These are phyloP conservation scores for Xylaria sp. DNA, from an alignment of 2,329 filamentous ascomycete species.

Conservation along the genomic window DNA sequence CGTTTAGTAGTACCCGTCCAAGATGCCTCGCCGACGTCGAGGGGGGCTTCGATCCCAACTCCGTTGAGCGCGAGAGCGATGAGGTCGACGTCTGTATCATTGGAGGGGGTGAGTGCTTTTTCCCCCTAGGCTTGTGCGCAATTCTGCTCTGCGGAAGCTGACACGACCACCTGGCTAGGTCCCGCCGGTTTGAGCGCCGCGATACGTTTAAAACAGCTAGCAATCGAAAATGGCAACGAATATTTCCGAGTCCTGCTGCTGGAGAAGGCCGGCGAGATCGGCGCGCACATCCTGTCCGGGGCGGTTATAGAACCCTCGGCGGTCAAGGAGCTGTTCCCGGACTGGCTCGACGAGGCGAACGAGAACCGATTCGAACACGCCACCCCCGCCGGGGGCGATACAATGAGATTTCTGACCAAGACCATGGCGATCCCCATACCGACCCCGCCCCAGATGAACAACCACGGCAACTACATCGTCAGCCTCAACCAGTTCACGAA, in stretches of 20 bases:
- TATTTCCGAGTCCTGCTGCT: conserved; percentile 91
- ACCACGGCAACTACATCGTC: conserved; percentile 96
- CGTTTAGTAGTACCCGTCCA: conserved; percentile 42
- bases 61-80: conserved; percentile 84
- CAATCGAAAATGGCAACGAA: conserved; percentile 91
- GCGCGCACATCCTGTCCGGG: conserved; percentile 92
- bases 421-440: conserved; percentile 77
- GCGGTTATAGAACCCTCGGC: conserved; percentile 91
- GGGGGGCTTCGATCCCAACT: conserved; percentile 66
- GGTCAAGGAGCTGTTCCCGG: conserved; percentile 86
- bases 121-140: conserved; percentile 5
- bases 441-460: conserved; percentile 94
- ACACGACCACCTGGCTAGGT: conserved; percentile 47
- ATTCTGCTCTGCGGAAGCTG: conserved; percentile 4
- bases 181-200: conserved; percentile 90
- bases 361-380: conserved; percentile 83
- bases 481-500: conserved; percentile 93
- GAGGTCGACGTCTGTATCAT: conserved; percentile 97
- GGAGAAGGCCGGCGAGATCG: conserved; percentile 94
- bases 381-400: conserved; percentile 80
- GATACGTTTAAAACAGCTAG: conserved; percentile 92
- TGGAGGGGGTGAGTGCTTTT: conserved; percentile 67
- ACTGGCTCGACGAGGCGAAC: conserved; percentile 91
- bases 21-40: conserved; percentile 41
- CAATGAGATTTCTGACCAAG: conserved; percentile 93